Evolutionary conservation across 2,329 filamentous ascomycete species (phyloP).

Genomic region (Aspergillus fijiensis): DNA sequence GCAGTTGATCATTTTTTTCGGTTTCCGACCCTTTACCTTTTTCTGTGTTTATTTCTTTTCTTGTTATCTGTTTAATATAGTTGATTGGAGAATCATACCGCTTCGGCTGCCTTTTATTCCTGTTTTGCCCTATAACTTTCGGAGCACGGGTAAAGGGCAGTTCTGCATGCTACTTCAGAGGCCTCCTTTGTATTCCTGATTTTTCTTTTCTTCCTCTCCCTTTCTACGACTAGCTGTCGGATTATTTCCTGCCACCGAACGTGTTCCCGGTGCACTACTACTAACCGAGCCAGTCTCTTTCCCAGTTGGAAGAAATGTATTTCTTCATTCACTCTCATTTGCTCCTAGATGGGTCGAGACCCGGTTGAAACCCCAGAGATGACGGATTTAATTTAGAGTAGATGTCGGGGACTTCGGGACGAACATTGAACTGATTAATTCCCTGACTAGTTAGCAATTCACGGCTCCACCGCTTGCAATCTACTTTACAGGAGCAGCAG

Average conservation of each 20-base stretch:
- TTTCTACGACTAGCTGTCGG: background rate
- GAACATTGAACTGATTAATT: slow-evolving; percentile 4
- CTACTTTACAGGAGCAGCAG: background rate
- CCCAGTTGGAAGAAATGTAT: too few relatives aligned
- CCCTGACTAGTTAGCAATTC: background rate
- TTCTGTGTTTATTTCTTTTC: background rate
- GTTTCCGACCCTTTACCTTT: background rate
- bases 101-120: background rate
- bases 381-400: slow-evolving; percentile 16
- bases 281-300: too few relatives aligned
- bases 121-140: background rate
- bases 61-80: background rate
- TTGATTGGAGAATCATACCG: background rate
- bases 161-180: slow-evolving; percentile 5
- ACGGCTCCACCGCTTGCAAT: slow-evolving; percentile 15
- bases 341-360: slow-evolving; percentile 13
- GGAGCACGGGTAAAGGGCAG: background rate
- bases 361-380: slow-evolving; percentile 10
- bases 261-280: background rate
- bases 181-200: background rate
- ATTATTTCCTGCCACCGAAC: background rate
- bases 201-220: background rate
- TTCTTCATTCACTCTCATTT: background rate
- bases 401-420: slow-evolving; percentile 10
- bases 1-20: too few relatives aligned